Evolutionary conservation across 352 stramenopile genomes (phyloP), one percentile per base, ranked within the genome.

Genomic region (Pythium grandisporangium): DNA sequence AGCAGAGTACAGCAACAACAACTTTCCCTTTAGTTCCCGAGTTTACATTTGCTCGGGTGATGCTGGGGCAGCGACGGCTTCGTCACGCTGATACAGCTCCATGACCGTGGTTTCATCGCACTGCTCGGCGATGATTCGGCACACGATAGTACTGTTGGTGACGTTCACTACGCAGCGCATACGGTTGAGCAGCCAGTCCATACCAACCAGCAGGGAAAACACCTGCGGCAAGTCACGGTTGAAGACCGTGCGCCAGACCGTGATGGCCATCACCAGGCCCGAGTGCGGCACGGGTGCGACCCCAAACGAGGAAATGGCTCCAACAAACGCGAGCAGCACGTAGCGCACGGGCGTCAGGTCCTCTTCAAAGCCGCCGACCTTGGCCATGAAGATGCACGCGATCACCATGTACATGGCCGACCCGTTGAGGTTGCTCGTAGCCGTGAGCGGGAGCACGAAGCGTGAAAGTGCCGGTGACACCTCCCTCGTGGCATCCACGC

Each of bases 101-200:
- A 22, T 13, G 11, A 30, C 8, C 1, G 23, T 42, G 16, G 64
- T 76, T 48, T 86, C 72, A 34, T 82, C 68, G 33, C 70, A 79
- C 47, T 84, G 69, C 6, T 76, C 61, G n/a, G 70, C 73, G 37
- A 91, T 81, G 48, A 91, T 88, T 5, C 74, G 72, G 19, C 67
- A 68, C 23, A 88, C 61, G 48, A 87, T 84, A 11, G 72, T 81
- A 57, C 88, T 74, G 54, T 84, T 86, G n/a, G 73, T 85, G 55
- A 91, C 77, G 51, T 88, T 91, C 49, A 84, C 67, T 20, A 87
- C 53, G 19, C 74, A 73, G 4, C 70, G 66, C 50, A 84, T 75
- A 20, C 75, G 72, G 51, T 88, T 71, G 30, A 89, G 40, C 42
- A 89, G 66, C 66, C 74, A 87, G 47, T 89, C 73, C 4, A 50